These are phyloP conservation scores for Galerina marginata DNA, from an alignment of 768 basidiomycete species.

Conservation along the genomic window DNA sequence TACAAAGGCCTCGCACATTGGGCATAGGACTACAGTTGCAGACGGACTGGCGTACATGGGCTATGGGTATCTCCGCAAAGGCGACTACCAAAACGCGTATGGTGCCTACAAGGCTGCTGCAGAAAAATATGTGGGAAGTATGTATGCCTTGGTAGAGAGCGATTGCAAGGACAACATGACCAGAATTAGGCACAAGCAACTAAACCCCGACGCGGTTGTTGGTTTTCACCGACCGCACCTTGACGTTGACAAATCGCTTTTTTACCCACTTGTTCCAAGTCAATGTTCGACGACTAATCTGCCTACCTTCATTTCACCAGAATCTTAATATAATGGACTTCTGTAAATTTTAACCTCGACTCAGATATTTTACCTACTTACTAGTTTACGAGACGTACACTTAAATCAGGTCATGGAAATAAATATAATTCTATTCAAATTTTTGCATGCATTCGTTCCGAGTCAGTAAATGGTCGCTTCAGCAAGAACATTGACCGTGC, in stretches of 20 bases:
- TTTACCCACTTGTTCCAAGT: background rate
- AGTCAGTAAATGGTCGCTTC: too few species aligned
- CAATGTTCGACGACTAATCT: too few species aligned
- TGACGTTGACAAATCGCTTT: constrained; percentile 5
- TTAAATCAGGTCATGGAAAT: too few species aligned
- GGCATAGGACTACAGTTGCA: background rate
- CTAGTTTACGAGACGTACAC: too few species aligned
- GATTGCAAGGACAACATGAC: constrained; percentile 6
- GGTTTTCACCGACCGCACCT: constrained; percentile 5
- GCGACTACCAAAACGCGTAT: constrained; percentile 13
- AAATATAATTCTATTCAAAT: too few species aligned
- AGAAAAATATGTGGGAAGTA: background rate
- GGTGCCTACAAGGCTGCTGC: constrained; percentile 12
- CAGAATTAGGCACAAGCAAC: constrained; percentile 8
- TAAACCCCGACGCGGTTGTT: constrained; percentile 3
- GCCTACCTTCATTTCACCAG: background rate
- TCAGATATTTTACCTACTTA: too few species aligned
- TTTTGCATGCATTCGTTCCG: too few species aligned
- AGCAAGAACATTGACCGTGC: too few species aligned
- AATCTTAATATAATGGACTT: too few species aligned
- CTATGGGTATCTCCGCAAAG: constrained; percentile 12
- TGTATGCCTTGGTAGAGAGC: background rate
- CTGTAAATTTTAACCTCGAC: too few species aligned
- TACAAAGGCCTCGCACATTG: constrained; percentile 6
- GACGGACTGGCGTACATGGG: constrained; percentile 10